Conservation (phyloP, 2,329 filamentous ascomycete genomes). For the Fusarium acutatum region DNA sequence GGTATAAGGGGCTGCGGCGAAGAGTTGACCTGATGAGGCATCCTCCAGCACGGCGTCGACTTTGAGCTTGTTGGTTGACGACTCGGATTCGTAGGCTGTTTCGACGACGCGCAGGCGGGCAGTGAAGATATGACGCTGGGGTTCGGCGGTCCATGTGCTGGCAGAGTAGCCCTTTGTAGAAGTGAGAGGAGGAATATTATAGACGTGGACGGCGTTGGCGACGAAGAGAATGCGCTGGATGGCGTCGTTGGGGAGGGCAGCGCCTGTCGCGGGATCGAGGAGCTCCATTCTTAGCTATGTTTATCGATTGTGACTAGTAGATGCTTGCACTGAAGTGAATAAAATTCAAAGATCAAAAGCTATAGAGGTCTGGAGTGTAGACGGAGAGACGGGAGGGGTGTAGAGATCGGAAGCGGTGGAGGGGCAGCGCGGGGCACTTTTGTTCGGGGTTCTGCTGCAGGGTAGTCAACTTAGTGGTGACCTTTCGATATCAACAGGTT, state of each 20-base stretch:
- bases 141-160: conserved; percentile 76
- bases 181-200: conserved; percentile 82
- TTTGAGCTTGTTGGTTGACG: conserved; percentile 65
- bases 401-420: conserved; percentile 25
- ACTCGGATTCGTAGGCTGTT: conserved; percentile 63
- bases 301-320: neutral
- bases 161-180: conserved; percentile 83
- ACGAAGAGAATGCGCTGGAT: conserved; percentile 88
- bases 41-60: conserved; percentile 85
- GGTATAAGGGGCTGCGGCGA: conserved; percentile 85
- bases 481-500: neutral
- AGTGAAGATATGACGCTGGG: conserved; percentile 83
- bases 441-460: neutral
- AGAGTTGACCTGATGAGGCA: conserved; percentile 74
- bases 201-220: conserved; percentile 79
- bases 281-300: conserved; percentile 60
- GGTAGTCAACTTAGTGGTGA: conserved; percentile 10
- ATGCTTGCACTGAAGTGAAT: neutral
- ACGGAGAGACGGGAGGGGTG: conserved; percentile 8
- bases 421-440: conserved; percentile 32
- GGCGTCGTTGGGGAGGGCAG: conserved; percentile 73
- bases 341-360: neutral
- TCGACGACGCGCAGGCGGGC: conserved; percentile 82
- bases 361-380: neutral
- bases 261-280: conserved; percentile 76